Conservation (phyloP, 78 protist genomes). For the Dictyostelium firmibasis region DNA sequence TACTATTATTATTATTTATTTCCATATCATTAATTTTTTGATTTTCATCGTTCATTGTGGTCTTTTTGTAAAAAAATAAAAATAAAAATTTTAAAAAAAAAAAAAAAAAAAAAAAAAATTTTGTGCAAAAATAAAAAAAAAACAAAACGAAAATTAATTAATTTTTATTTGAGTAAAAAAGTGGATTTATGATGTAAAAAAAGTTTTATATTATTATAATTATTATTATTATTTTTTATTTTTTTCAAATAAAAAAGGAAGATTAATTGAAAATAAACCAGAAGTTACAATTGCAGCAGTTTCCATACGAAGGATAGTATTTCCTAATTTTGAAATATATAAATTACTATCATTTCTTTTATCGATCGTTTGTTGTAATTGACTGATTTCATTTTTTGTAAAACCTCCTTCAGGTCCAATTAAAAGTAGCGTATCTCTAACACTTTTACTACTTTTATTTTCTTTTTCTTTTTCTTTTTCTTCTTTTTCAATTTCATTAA, state of each 20-base stretch:
- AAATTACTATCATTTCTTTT: background rate
- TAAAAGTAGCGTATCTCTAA: background rate
- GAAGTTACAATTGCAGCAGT: conserved; percentile 22
- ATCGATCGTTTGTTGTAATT: background rate
- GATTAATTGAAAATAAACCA: background rate
- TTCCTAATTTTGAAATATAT: conserved; percentile 2
- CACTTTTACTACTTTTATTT: background rate
- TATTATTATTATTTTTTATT: background rate
- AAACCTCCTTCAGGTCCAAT: conserved; percentile 69
- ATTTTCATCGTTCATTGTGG: background rate
- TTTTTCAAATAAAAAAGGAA: background rate
- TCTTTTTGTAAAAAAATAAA: background rate
- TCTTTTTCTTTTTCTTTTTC: background rate
- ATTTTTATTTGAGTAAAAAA: background rate
- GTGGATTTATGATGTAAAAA: no score
- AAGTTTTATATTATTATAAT: background rate
- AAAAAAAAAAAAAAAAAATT: background rate
- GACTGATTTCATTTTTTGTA: background rate
- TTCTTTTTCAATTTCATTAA: background rate
- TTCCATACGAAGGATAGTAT: conserved; percentile 19
- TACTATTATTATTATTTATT: background rate
- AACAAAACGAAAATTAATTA: background rate
- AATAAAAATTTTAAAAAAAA: background rate
- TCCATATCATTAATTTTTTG: background rate
- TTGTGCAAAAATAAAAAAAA: background rate